Conservation (phyloP, 306 rosid genomes). For the Cicer bijugum region DNA sequence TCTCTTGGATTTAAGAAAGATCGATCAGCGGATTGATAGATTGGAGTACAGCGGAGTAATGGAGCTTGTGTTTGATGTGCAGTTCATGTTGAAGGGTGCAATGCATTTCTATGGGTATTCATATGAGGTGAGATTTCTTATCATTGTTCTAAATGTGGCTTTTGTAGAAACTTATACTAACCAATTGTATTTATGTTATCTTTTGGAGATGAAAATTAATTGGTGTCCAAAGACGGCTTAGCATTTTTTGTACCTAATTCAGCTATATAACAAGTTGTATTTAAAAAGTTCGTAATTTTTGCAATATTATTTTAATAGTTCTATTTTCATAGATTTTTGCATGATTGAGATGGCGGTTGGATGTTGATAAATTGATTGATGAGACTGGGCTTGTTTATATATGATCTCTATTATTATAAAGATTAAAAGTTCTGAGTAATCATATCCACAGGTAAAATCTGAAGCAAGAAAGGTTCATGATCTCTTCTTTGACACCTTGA, state of each 20-base stretch:
- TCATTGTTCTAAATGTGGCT: slow-evolving; percentile 10
- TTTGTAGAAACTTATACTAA: not conserved
- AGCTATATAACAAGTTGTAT: too few species aligned
- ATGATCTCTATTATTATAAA: slow-evolving; percentile 22
- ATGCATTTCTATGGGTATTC: slow-evolving; percentile 81
- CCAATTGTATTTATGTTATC: slow-evolving; percentile 3
- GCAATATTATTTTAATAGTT: too few species aligned
- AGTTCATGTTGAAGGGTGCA: slow-evolving; percentile 83
- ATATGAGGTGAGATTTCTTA: slow-evolving; percentile 70
- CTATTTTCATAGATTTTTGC: not conserved
- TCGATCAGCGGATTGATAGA: slow-evolving; percentile 84
- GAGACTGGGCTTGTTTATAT: slow-evolving; percentile 31
- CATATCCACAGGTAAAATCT: slow-evolving; percentile 65
- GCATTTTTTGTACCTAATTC: too few species aligned
- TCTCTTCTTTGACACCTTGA: slow-evolving; percentile 84
- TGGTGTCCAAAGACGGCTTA: not conserved
- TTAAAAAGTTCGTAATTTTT: too few species aligned
- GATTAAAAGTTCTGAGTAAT: slow-evolving; percentile 33
- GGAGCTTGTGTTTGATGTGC: slow-evolving; percentile 92
- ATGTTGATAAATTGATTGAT: slow-evolving; percentile 1
- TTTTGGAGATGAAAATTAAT: slow-evolving; percentile 1
- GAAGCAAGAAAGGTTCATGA: slow-evolving; percentile 94
- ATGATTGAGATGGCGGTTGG: not conserved
- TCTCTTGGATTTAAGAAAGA: slow-evolving; percentile 76
- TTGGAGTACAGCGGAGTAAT: slow-evolving; percentile 79